Conservation (phyloP, 73 alveolate genomes). For the Diophrys appendiculata region DNA sequence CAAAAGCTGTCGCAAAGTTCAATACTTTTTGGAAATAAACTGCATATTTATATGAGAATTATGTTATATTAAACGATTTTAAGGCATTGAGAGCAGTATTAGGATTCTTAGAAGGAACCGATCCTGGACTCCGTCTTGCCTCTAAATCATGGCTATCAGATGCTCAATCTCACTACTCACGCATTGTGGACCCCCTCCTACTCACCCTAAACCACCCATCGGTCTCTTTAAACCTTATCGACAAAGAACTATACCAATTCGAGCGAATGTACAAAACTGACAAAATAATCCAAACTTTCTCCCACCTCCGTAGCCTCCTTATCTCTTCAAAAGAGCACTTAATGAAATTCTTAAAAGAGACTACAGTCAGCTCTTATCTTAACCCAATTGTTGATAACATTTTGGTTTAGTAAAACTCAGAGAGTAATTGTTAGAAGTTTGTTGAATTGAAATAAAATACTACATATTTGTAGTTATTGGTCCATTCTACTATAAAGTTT, state of each 20-base stretch:
- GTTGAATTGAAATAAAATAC: too few relatives aligned
- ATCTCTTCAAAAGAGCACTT: too few relatives aligned
- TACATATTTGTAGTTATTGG: constrained; percentile 76
- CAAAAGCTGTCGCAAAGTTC: constrained; percentile 78
- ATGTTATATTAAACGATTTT: constrained; percentile 74
- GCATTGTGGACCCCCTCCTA: constrained; percentile 85
- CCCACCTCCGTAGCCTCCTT: too few relatives aligned
- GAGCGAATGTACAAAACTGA: constrained; percentile 76
- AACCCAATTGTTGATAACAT: too few relatives aligned
- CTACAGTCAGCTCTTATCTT: too few relatives aligned
- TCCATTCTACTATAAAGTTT: constrained; percentile 75
- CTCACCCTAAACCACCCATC: constrained; percentile 70
- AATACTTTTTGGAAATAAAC: constrained; percentile 89
- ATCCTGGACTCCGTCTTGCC: constrained; percentile 82
- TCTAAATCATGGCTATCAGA: constrained; percentile 85
- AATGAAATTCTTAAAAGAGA: too few relatives aligned
- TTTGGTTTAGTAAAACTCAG: constrained; percentile 43
- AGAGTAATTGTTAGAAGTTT: constrained; percentile 15
- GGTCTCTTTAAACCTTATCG: constrained; percentile 70
- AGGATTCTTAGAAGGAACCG: constrained; percentile 80
- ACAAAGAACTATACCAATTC: constrained; percentile 71
- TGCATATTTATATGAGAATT: constrained; percentile 73
- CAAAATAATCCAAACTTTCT: constrained; percentile 78
- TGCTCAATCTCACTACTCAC: constrained; percentile 70
- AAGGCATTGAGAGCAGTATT: constrained; percentile 72